These are phyloP conservation scores for Diaporthe amygdali DNA, from an alignment of 2,329 filamentous ascomycete genomes.

Conservation along the genomic window DNA sequence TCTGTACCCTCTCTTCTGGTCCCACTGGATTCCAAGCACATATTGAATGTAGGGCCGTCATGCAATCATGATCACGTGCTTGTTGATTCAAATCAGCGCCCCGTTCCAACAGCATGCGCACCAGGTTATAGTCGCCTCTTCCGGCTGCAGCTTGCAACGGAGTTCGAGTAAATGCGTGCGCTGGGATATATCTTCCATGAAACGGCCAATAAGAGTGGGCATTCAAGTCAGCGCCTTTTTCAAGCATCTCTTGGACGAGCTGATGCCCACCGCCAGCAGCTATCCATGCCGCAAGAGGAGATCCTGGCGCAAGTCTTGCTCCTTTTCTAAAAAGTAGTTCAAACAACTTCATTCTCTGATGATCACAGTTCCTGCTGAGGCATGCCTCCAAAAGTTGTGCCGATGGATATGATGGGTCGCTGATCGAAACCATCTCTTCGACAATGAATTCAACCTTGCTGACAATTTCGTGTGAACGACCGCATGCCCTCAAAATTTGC, in stretches of 20 bases:
- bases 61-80: rapidly evolving
- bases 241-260: background rate
- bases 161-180: no score
- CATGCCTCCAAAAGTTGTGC: background rate
- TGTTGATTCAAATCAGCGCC: background rate
- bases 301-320: background rate
- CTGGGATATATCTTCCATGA: no score
- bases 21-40: background rate
- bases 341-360: background rate
- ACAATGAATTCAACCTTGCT: background rate
- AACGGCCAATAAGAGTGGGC: background rate
- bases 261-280: background rate
- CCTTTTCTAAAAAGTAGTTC: background rate
- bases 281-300: background rate
- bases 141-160: conserved; percentile 5
- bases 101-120: background rate
- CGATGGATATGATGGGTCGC: background rate
- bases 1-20: background rate
- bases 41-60: background rate
- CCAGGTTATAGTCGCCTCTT: background rate
- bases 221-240: background rate
- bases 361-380: rapidly evolving
- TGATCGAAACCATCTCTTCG: background rate
- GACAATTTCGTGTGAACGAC: background rate
- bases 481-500: background rate